Evolutionary conservation across 805 yeast species (phyloP).

Genomic region (Sugiyamaella marilandica): DNA sequence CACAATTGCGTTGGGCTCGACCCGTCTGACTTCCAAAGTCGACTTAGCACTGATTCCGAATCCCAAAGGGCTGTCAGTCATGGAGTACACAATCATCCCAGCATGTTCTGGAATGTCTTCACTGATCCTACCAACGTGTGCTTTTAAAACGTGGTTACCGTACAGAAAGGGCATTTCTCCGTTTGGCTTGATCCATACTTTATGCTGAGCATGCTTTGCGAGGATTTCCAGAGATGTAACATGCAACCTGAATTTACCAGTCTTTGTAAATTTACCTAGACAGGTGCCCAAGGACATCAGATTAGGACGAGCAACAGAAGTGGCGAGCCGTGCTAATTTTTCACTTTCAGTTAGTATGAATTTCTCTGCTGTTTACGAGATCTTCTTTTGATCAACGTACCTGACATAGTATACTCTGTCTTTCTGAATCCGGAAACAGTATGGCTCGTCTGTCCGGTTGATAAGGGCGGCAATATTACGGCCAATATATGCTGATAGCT

Average conservation of each 20-base stretch:
- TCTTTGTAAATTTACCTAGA: slow-evolving; percentile 94
- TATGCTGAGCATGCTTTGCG: slow-evolving; percentile 84
- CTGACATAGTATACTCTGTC: slow-evolving; percentile 89
- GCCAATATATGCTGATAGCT: slow-evolving; percentile 95
- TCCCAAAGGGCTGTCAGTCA: slow-evolving; percentile 88
- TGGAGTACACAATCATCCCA: slow-evolving; percentile 85
- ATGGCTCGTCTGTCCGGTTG: slow-evolving; percentile 78
- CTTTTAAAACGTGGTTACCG: slow-evolving; percentile 94
- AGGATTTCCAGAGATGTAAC: slow-evolving; percentile 82
- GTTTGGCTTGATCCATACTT: slow-evolving; percentile 92
- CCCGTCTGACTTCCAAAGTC: slow-evolving; percentile 77
- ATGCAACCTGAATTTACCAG: slow-evolving; percentile 93
- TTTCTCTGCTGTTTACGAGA: slow-evolving; percentile 14
- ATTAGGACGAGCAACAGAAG: slow-evolving; percentile 82
- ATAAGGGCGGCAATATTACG: slow-evolving; percentile 84
- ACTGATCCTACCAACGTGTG: slow-evolving; percentile 93
- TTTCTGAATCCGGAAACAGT: slow-evolving; percentile 92
- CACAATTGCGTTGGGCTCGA: slow-evolving; percentile 91
- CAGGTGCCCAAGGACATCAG: slow-evolving; percentile 92
- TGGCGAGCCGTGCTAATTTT: slow-evolving; percentile 76
- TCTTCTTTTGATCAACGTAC: slow-evolving; percentile 7
- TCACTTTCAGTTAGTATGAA: slow-evolving; percentile 39
- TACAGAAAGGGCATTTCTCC: slow-evolving; percentile 98
- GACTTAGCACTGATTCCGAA: slow-evolving; percentile 94
- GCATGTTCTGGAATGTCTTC: slow-evolving; percentile 98